Percentiles rank a stretch among this genome's conserved stretches.
Evolutionary conservation across 441 rosid genomes (phyloP).

Genomic region (Euphorbia schlechtendalii): DNA sequence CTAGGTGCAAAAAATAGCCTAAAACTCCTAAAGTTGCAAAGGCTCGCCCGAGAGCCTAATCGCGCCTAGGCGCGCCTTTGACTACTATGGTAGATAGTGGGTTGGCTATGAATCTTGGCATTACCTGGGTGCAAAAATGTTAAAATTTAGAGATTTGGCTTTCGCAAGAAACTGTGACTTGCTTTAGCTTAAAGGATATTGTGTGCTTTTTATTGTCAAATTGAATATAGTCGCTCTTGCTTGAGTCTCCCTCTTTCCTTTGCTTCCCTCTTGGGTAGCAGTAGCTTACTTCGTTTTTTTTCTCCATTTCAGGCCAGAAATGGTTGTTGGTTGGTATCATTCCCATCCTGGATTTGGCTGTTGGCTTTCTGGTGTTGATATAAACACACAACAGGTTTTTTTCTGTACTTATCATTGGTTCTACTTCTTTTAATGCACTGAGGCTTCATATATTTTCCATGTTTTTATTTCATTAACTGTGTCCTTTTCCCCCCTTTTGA

Average conservation of each 20-base stretch:
- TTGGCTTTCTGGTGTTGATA: slow-evolving; percentile 99
- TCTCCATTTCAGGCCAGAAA: slow-evolving; percentile 75
- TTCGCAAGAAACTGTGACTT: no score
- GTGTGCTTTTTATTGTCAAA: neutral
- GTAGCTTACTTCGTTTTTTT: slow-evolving; percentile 5
- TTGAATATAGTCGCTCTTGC: neutral
- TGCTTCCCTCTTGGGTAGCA: neutral
- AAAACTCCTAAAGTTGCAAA: no score
- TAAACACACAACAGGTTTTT: slow-evolving; percentile 89
- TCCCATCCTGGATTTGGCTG: slow-evolving; percentile 99
- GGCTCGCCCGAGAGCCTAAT: no score
- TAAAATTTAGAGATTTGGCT: no score
- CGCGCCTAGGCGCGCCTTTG: no score
- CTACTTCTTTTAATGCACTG: neutral
- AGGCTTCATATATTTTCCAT: neutral
- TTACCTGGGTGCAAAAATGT: no score
- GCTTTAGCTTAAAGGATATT: no score
- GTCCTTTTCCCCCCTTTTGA: neutral
- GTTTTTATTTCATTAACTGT: neutral
- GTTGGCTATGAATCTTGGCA: no score
- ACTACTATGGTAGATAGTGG: no score
- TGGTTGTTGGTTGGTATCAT: slow-evolving; percentile 99
- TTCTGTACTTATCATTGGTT: neutral
- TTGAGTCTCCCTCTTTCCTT: slow-evolving; percentile 3
- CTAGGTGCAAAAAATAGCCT: no score